phyloP scores from a whole-genome alignment of 129 eudicot species.

The Apium graveolens region DNA sequence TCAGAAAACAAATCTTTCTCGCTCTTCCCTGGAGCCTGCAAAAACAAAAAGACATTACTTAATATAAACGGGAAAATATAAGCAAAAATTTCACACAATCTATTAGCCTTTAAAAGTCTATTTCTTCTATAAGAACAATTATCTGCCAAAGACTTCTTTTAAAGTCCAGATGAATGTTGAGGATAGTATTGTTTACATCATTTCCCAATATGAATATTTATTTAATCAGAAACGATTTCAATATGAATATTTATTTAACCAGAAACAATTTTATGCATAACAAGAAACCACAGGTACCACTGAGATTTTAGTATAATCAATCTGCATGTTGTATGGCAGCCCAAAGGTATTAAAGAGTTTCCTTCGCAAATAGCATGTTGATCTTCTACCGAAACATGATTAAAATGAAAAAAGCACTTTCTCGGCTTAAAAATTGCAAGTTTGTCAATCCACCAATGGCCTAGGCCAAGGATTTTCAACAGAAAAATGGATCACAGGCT shows the following conservation, averaged over 20 bases:
- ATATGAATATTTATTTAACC: not conserved
- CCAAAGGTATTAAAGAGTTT: not conserved
- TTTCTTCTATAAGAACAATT: not conserved
- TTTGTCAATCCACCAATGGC: not conserved
- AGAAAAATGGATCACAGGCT: not conserved
- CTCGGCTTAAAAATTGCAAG: not conserved
- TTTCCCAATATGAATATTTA: not conserved
- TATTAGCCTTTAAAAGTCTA: not conserved
- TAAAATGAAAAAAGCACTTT: not conserved
- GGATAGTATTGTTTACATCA: not conserved
- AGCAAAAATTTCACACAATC: not conserved
- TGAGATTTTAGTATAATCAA: not conserved
- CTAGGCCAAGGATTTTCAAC: not conserved
- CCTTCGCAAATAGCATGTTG: not conserved
- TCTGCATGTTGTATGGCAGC: not conserved
- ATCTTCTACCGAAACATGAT: not conserved
- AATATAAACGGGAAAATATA: not conserved
- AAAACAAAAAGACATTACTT: slow-evolving; percentile 1
- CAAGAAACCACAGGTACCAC: not conserved
- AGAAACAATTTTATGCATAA: not conserved
- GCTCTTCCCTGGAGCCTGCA: slow-evolving; percentile 79
- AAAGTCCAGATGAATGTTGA: not conserved
- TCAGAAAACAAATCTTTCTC: slow-evolving; percentile 84
- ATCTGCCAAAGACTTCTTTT: not conserved
- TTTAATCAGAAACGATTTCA: not conserved